Conservation (phyloP, 75 land plant species). For the Pinus tabuliformis region DNA sequence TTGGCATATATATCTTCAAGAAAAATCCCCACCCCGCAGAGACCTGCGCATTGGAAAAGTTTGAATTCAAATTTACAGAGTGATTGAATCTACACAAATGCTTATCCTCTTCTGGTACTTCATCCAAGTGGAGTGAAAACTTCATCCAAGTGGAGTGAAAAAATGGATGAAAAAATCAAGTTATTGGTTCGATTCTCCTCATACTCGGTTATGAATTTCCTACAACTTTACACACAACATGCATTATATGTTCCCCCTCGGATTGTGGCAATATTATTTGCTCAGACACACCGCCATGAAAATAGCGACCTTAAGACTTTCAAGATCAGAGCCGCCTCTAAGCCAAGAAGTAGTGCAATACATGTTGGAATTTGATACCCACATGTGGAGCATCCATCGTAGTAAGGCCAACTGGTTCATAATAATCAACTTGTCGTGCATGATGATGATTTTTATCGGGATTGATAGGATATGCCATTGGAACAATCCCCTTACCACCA, state of each 20-base stretch:
- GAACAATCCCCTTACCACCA: no score
- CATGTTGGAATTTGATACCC: slow-evolving; percentile 66
- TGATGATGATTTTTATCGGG: no score
- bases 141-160: slow-evolving; percentile 74
- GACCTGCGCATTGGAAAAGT: slow-evolving; percentile 76
- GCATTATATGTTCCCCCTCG: slow-evolving; percentile 76
- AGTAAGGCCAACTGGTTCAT: slow-evolving; percentile 78
- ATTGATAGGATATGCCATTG: no score
- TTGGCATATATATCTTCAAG: neutral
- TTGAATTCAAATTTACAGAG: slow-evolving; percentile 70
- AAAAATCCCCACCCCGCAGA: slow-evolving; percentile 11
- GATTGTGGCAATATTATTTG: slow-evolving; percentile 49
- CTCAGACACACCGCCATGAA: slow-evolving; percentile 71
- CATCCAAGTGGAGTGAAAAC: slow-evolving; percentile 66
- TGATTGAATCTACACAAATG: slow-evolving; percentile 57
- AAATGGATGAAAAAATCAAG: slow-evolving; percentile 84
- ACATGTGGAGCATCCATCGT: slow-evolving; percentile 71
- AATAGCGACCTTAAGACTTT: slow-evolving; percentile 57
- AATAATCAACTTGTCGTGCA: slow-evolving; percentile 28
- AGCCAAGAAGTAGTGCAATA: slow-evolving; percentile 68
- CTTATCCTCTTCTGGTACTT: slow-evolving; percentile 58
- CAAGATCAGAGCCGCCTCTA: slow-evolving; percentile 71
- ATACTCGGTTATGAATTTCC: slow-evolving; percentile 38
- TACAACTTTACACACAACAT: slow-evolving; percentile 66
- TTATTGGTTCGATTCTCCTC: slow-evolving; percentile 63